Evolutionary conservation across 2,329 filamentous ascomycete genomes (phyloP).

Genomic region (Beauveria sp.): DNA sequence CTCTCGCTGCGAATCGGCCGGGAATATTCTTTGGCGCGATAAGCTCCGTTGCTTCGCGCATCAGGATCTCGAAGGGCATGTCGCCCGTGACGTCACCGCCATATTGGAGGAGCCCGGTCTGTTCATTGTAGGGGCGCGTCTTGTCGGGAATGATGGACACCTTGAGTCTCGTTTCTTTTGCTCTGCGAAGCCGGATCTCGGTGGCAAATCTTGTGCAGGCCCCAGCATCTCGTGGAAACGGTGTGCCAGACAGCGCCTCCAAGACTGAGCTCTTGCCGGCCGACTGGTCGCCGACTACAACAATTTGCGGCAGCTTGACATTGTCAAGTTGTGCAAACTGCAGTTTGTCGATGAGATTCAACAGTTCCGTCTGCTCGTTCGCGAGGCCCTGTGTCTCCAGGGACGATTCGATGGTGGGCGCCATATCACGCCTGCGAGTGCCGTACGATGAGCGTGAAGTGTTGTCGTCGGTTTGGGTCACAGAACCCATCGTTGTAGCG

Average conservation of each 20-base stretch:
- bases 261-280: slow-evolving; percentile 57
- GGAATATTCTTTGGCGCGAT: slow-evolving; percentile 43
- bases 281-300: slow-evolving; percentile 58
- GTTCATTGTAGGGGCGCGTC: slow-evolving; percentile 36
- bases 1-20: slow-evolving; percentile 42
- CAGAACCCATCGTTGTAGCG: not conserved
- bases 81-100: slow-evolving; percentile 37
- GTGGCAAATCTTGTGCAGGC: slow-evolving; percentile 57
- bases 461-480: not conserved
- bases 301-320: slow-evolving; percentile 50
- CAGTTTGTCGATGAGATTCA: slow-evolving; percentile 51
- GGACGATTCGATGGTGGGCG: slow-evolving; percentile 38
- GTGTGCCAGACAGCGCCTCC: slow-evolving; percentile 54
- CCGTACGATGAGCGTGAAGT: slow-evolving; percentile 6
- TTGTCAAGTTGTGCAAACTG: slow-evolving; percentile 44
- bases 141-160: slow-evolving; percentile 50
- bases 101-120: slow-evolving; percentile 39
- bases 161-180: slow-evolving; percentile 35
- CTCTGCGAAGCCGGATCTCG: slow-evolving; percentile 46
- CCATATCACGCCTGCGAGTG: slow-evolving; percentile 24
- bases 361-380: slow-evolving; percentile 46
- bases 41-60: slow-evolving; percentile 41
- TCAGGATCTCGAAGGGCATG: slow-evolving; percentile 41
- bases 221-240: slow-evolving; percentile 51
- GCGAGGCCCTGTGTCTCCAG: slow-evolving; percentile 42